Conservation (phyloP, 306 rosid genomes). For the Betula pendula region DNA sequence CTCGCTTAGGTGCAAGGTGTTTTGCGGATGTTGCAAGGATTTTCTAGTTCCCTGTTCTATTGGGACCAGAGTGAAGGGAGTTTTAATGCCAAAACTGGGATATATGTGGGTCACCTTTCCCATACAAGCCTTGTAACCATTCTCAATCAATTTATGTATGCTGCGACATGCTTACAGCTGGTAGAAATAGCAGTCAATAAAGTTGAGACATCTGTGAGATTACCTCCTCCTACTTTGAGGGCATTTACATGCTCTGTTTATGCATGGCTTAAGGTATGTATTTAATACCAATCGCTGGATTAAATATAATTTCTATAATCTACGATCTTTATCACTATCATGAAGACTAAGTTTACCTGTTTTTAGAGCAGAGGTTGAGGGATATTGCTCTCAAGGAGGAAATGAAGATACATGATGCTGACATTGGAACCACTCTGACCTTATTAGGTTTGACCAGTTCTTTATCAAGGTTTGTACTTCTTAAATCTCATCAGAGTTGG, state of each 20-base stretch:
- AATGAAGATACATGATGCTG: slow-evolving; percentile 39
- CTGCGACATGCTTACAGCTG: slow-evolving; percentile 80
- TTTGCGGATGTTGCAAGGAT: slow-evolving; percentile 88
- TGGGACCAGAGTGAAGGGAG: slow-evolving; percentile 56
- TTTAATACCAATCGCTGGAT: neutral
- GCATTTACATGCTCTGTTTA: slow-evolving; percentile 71
- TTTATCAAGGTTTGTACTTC: slow-evolving; percentile 66
- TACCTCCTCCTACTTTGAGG: slow-evolving; percentile 68
- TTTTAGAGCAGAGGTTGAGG: slow-evolving; percentile 65
- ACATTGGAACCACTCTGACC: slow-evolving; percentile 56
- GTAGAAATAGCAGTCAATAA: slow-evolving; percentile 43
- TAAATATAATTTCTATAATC: neutral
- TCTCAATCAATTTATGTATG: slow-evolving; percentile 64
- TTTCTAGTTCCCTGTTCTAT: slow-evolving; percentile 60
- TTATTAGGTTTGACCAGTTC: slow-evolving; percentile 77
- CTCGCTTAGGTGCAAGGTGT: slow-evolving; percentile 71
- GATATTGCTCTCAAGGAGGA: slow-evolving; percentile 74
- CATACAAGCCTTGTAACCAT: slow-evolving; percentile 61
- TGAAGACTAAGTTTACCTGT: slow-evolving; percentile 1
- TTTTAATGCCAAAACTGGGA: slow-evolving; percentile 60
- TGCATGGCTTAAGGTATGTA: slow-evolving; percentile 72
- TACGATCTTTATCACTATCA: neutral
- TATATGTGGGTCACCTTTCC: slow-evolving; percentile 65
- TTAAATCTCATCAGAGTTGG: slow-evolving; percentile 1
- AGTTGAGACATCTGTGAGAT: slow-evolving; percentile 41